Percentiles rank a stretch among this genome's conserved stretches.
Conservation (phyloP, 1,284 basidiomycete species). For the Mycosarcoma maydis region DNA sequence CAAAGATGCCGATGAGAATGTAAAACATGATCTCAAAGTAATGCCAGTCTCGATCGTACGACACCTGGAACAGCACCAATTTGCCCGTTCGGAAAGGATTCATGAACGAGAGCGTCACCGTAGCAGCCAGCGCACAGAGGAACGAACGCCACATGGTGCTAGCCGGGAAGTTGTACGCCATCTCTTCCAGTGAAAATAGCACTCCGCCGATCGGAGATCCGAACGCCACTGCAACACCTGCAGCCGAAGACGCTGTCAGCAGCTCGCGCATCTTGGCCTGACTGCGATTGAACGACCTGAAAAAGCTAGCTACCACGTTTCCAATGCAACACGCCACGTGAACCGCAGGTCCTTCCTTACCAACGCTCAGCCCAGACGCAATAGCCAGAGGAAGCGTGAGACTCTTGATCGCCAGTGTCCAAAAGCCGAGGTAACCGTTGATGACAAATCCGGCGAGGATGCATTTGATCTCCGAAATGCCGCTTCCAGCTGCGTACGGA, state of each 20-base stretch:
- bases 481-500: constrained; percentile 95
- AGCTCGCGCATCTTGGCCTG: constrained; percentile 97
- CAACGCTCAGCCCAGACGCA: constrained; percentile 94
- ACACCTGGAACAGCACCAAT: constrained; percentile 96
- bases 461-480: constrained; percentile 99
- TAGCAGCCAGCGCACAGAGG: constrained; percentile 94
- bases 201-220: constrained; percentile 98
- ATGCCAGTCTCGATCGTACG: constrained; percentile 97
- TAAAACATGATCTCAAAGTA: constrained; percentile 98
- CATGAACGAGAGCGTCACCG: constrained; percentile 95
- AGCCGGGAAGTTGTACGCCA: constrained; percentile 95
- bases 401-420: constrained; percentile 91
- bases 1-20: constrained; percentile 92
- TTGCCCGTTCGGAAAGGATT: constrained; percentile 98
- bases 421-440: constrained; percentile 89
- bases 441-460: constrained; percentile 97
- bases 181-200: constrained; percentile 77
- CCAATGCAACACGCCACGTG: constrained; percentile 96
- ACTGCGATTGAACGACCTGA: constrained; percentile 83
- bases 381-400: constrained; percentile 87
- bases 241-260: constrained; percentile 92
- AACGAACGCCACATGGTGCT: constrained; percentile 99
- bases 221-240: constrained; percentile 96
- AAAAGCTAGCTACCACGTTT: constrained; percentile 82
- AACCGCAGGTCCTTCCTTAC: constrained; percentile 98